These are phyloP conservation scores for Brassica rapa DNA, from an alignment of 345 rosid species.

Conservation along the genomic window DNA sequence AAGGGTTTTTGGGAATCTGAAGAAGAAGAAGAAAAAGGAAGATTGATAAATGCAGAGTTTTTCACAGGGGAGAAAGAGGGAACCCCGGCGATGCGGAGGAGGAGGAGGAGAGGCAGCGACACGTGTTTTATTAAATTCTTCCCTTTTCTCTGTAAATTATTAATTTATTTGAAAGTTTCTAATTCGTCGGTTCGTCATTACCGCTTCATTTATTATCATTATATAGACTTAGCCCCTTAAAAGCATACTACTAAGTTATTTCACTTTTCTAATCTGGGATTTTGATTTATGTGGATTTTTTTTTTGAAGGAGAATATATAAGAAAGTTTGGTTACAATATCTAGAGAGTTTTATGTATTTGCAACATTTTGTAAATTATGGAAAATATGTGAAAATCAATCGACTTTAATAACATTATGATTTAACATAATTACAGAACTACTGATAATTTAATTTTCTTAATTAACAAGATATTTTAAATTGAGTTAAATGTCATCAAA, in stretches of 20 bases:
- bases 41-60: constrained; percentile 27
- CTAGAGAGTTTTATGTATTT: not conserved
- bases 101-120: constrained; percentile 29
- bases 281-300: not conserved
- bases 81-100: constrained; percentile 44
- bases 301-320: not conserved
- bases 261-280: not conserved
- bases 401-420: not conserved
- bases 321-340: not conserved
- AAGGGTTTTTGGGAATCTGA: constrained; percentile 20
- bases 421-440: not conserved
- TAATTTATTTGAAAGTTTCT: not conserved
- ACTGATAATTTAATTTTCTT: not conserved
- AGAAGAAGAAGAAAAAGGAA: not conserved
- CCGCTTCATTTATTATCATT: not conserved
- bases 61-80: constrained; percentile 41
- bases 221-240: not conserved
- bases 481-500: not conserved
- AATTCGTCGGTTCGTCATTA: constrained; percentile 4
- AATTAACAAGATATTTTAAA: not conserved
- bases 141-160: not conserved
- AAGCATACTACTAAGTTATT: not conserved
- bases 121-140: constrained; percentile 25
- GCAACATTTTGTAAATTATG: not conserved
- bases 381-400: not conserved